Evolutionary conservation across 2,329 filamentous ascomycete species (phyloP).

Genomic region (Aureobasidium pullulans): DNA sequence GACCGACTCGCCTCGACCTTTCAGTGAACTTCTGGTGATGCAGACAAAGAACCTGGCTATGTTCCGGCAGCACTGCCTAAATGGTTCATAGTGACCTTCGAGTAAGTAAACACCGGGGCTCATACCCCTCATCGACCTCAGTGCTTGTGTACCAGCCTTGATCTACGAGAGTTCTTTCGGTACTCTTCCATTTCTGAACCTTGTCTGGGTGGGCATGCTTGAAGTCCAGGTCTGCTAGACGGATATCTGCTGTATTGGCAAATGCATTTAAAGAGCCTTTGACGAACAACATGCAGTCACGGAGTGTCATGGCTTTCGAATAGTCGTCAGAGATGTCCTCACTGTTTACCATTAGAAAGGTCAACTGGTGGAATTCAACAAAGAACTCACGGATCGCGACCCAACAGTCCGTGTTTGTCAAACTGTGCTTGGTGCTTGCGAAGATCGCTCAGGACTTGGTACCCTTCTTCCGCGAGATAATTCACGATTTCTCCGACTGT

Average conservation of each 20-base stretch:
- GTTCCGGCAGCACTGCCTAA: not conserved
- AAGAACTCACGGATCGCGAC: slow-evolving; percentile 1
- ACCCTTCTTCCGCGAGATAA: slow-evolving; percentile 26
- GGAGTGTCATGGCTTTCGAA: slow-evolving; percentile 39
- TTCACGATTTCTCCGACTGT: slow-evolving; percentile 17
- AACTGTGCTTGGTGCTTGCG: slow-evolving; percentile 29
- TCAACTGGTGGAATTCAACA: not conserved
- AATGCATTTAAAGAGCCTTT: slow-evolving; percentile 19
- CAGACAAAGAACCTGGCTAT: not conserved
- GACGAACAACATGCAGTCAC: slow-evolving; percentile 41
- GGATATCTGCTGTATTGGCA: slow-evolving; percentile 29
- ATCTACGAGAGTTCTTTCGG: slow-evolving; percentile 32
- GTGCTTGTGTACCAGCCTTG: slow-evolving; percentile 35
- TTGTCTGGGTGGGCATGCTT: slow-evolving; percentile 34
- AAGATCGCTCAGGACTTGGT: slow-evolving; percentile 31
- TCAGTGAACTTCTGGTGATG: not conserved
- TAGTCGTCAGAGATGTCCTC: slow-evolving; percentile 22
- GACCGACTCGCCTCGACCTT: not conserved
- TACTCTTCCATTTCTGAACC: slow-evolving; percentile 32
- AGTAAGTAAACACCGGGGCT: not conserved
- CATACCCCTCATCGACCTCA: slow-evolving; percentile 13
- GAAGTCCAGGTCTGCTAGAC: slow-evolving; percentile 40
- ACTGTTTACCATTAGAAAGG: slow-evolving; percentile 8
- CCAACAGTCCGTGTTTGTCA: slow-evolving; percentile 31
- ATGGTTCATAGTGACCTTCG: not conserved